Evolutionary conservation across 2,329 filamentous ascomycete species (phyloP), one percentile per base, ranked within the genome.

Genomic region (Clonostachys rosea): DNA sequence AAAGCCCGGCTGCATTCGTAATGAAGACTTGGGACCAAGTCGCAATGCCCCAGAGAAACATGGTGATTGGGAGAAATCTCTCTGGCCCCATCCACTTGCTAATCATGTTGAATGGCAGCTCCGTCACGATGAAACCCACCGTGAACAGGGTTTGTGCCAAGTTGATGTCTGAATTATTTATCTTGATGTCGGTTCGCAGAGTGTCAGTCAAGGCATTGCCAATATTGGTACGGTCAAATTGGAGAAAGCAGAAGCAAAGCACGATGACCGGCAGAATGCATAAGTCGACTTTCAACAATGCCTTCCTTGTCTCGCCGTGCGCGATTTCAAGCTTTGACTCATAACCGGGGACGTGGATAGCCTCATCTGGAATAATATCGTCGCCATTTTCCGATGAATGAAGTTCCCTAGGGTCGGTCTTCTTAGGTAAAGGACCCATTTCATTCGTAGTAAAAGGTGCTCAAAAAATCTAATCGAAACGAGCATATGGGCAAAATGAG

Each of bases 141-240:
- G 71, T 73, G 11, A 76, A 64, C 16, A 80, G 62, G 45, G 75
- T 74, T n/a, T 75, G 69, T 1, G 76, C 75, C 8, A 76, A 52
- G 45, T 79, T 79, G 53, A 78, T 70, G 43, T 79, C 68, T 44
- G 73, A 66, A 35, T 75, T 76, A 2, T 65, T 68, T 46, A 79
- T 68, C 13, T 64, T 59, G 6, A 79, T 66, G 47, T 79, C 75
- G 4, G 64, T 49, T 13, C 72, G 66, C 40, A 79, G 68, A 4
- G 66, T 72, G 39, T 78, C 75, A 4, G 75, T 79, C 37, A 79
- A 53, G 4, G 76, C 76, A 34, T 75, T 77, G 47, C 69, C 69
- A 46, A 75, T 75, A 49, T 71, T 74, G 42, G 52, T 62, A 8
- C 60, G 58, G 33, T 65, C 60, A 35, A 65, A 62, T 16, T 65